Conservation (phyloP, 2,329 filamentous ascomycete species). For the Colletotrichum lindemuthianum region DNA sequence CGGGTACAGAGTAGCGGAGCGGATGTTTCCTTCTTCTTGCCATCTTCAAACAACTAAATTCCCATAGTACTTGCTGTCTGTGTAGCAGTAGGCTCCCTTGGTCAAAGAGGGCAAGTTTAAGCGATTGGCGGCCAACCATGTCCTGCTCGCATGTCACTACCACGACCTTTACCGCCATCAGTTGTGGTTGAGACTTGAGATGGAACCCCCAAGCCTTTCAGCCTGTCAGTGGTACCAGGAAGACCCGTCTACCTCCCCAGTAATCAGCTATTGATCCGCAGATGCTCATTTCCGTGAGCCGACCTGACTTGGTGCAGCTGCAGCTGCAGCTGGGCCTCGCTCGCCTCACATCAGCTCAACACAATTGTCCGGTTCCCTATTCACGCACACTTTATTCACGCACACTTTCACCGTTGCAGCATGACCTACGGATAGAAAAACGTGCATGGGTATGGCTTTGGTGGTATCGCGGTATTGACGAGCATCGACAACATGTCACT, state of each 20-base stretch:
- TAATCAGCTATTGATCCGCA: background rate
- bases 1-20: no score
- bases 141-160: no score
- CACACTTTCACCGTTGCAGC: no score
- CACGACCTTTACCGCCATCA: no score
- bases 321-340: slow-evolving; percentile 1
- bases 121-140: slow-evolving; percentile 20
- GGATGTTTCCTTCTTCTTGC: no score
- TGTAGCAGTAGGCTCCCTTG: no score
- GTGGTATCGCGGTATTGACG: background rate
- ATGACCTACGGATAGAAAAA: no score
- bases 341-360: slow-evolving; percentile 12
- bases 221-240: background rate
- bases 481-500: slow-evolving; percentile 9
- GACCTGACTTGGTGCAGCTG: slow-evolving; percentile 4
- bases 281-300: slow-evolving; percentile 3
- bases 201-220: background rate
- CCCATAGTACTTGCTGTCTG: no score
- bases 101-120: slow-evolving; percentile 26
- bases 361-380: no score
- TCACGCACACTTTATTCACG: no score
- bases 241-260: background rate
- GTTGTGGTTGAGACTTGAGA: slow-evolving; percentile 8
- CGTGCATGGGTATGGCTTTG: no score
- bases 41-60: no score